phyloP scores from a whole-genome alignment of 163 green algal genomes.

The Picocystis sp. region DNA sequence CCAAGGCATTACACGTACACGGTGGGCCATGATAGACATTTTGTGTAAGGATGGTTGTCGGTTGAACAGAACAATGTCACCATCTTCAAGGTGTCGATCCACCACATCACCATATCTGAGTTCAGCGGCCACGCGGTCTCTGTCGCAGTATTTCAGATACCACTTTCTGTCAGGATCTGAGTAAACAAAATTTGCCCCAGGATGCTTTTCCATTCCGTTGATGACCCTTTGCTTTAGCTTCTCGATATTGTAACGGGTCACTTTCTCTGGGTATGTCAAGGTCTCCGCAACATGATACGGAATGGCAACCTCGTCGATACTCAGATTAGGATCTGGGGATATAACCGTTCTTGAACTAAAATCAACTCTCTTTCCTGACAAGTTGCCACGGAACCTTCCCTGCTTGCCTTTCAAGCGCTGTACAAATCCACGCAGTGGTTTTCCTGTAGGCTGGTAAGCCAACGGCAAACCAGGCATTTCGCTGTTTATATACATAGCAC shows the following conservation, averaged over 20 bases:
- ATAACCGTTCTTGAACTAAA: conserved; percentile 96
- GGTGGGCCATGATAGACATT: conserved; percentile 40
- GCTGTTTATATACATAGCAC: conserved; percentile 68
- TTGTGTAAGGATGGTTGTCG: conserved; percentile 77
- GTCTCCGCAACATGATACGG: conserved; percentile 72
- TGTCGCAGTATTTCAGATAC: conserved; percentile 65
- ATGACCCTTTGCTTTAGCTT: conserved; percentile 64
- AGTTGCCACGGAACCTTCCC: conserved; percentile 92
- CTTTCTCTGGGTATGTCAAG: conserved; percentile 88
- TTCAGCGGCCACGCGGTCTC: conserved; percentile 55
- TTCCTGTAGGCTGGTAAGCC: conserved; percentile 18
- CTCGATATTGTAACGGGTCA: conserved; percentile 76
- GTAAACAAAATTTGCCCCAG: conserved; percentile 81
- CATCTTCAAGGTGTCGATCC: conserved; percentile 85
- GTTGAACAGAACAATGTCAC: conserved; percentile 99
- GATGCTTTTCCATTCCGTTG: conserved; percentile 53
- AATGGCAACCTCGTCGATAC: conserved; percentile 76
- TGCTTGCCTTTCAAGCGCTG: conserved; percentile 98
- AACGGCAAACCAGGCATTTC: conserved; percentile 73
- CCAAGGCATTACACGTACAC: conserved; percentile 52
- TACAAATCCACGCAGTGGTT: conserved; percentile 67
- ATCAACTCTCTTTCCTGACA: conserved; percentile 91
- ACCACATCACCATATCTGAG: conserved; percentile 81
- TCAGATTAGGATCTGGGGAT: conserved; percentile 91
- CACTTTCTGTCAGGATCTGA: conserved; percentile 24